Conservation (phyloP, 768 basidiomycete genomes). For the Tulasnella sp. region DNA sequence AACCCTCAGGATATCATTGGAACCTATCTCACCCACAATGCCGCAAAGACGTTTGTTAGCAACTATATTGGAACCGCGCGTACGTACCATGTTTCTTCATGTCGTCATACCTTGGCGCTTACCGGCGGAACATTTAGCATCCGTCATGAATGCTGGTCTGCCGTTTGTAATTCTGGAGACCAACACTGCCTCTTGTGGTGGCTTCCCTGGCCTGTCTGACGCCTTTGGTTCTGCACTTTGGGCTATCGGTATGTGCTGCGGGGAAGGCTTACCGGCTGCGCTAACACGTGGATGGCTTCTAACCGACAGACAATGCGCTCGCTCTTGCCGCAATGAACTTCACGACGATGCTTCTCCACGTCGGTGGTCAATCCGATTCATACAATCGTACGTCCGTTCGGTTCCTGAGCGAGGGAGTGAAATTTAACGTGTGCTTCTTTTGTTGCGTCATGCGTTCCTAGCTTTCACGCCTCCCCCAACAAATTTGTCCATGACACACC, state of each 20-base stretch:
- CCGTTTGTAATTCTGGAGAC: slow-evolving; percentile 57
- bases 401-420: background rate
- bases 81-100: background rate
- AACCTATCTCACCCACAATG: slow-evolving; percentile 47
- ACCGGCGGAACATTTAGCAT: slow-evolving; percentile 19
- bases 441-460: slow-evolving; percentile 16
- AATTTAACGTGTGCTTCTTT: too few relatives aligned
- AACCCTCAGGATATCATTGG: slow-evolving; percentile 34
- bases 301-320: slow-evolving; percentile 33
- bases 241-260: slow-evolving; percentile 25
- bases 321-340: slow-evolving; percentile 40
- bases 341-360: slow-evolving; percentile 36
- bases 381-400: slow-evolving; percentile 36
- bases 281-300: background rate
- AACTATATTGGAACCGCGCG: slow-evolving; percentile 38
- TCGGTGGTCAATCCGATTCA: slow-evolving; percentile 37
- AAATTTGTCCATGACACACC: slow-evolving; percentile 28
- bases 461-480: slow-evolving; percentile 43
- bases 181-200: slow-evolving; percentile 43
- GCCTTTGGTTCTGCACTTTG: slow-evolving; percentile 40
- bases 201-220: slow-evolving; percentile 41
- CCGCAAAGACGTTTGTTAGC: slow-evolving; percentile 37
- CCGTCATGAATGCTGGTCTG: slow-evolving; percentile 28
- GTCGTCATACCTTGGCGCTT: background rate
- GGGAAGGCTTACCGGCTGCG: too few relatives aligned